Conservation (phyloP, 202 grass and related monocot species). For the Bolboschoenoplectus hybrid region DNA sequence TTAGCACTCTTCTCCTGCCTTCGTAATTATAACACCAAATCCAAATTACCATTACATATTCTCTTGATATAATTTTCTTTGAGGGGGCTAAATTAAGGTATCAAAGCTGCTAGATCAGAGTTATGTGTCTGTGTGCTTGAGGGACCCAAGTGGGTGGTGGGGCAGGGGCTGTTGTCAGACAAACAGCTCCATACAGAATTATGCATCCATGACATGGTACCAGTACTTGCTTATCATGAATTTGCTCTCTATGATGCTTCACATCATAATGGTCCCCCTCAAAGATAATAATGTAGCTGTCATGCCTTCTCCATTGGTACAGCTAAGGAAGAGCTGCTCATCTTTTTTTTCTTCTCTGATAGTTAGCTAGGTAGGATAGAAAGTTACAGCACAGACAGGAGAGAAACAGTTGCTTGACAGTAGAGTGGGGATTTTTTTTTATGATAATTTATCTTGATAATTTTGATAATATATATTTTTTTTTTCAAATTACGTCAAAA, state of each 20-base stretch:
- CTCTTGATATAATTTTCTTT: too few species aligned
- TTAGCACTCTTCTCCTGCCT: neutral
- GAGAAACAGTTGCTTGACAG: neutral
- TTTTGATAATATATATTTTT: neutral
- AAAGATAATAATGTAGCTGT: neutral
- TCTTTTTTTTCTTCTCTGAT: neutral
- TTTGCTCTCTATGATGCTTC: slow-evolving; percentile 27
- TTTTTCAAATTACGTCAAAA: neutral
- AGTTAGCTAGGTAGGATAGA: neutral
- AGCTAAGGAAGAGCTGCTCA: neutral
- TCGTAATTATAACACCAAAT: too few species aligned
- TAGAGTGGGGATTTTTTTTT: neutral
- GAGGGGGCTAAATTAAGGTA: neutral
- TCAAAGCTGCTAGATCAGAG: neutral
- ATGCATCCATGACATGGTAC: neutral
- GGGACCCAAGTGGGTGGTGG: neutral
- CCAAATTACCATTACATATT: too few species aligned
- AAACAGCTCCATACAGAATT: slow-evolving; percentile 17
- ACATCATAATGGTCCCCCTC: neutral
- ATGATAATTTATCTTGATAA: neutral
- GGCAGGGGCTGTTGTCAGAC: neutral
- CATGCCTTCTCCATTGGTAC: neutral
- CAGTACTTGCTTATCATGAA: slow-evolving; percentile 22
- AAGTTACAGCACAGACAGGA: neutral
- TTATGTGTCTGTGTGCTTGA: slow-evolving; percentile 13